Evolutionary conservation across 768 basidiomycete species (phyloP), one percentile per base, ranked within the genome.

Genomic region (Naganishia friedmannii): DNA sequence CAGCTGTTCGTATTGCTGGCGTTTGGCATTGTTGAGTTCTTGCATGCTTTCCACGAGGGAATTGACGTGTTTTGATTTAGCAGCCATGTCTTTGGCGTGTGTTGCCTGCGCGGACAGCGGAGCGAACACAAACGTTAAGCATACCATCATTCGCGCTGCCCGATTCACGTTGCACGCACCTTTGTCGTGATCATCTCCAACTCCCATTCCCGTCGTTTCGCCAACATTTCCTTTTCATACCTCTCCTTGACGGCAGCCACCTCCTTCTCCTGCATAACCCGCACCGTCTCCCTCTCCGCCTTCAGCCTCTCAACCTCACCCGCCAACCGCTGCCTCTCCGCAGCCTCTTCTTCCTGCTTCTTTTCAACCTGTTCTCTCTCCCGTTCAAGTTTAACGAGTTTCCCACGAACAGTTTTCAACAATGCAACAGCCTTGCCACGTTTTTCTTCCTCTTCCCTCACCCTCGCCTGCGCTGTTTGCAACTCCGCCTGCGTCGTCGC

Each of bases 371-470:
- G 93, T 45, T 97, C 93, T 74, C 87, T 87, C 28, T 95, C 93
- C 83, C 93, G 93, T 82, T 98, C 95, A 6, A 92, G 89, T 77
- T 93, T 97, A 32, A 97, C 92, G n/a, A 95, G 83, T 80, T 97
- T 99, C 82, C 93, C 89, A 67, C 96, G 84, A n/a, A 98, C 91
- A 1, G 93, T 93, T 82, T 97, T 97, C 69, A 99, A 83, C 31
- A 97, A 82, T 63, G 88, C 89, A 73, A 98, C 90, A 0, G 94
- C 94, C 77, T 98, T 99, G 23, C 88, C 87, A 15, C 95, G 88
- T 82, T 99, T 98, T 82, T 99, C 96, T 80, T 98, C 96, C 78
- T 98, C 96, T 71, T 97, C 94, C 79, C 91, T 96, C 6, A 88
- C 89, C 12, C 83, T 67, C 23, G 83, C 83, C 73, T 87, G 88